These are phyloP conservation scores for Podochytrium sp. DNA, from an alignment of 192 early-diverging fungal species.

Conservation along the genomic window DNA sequence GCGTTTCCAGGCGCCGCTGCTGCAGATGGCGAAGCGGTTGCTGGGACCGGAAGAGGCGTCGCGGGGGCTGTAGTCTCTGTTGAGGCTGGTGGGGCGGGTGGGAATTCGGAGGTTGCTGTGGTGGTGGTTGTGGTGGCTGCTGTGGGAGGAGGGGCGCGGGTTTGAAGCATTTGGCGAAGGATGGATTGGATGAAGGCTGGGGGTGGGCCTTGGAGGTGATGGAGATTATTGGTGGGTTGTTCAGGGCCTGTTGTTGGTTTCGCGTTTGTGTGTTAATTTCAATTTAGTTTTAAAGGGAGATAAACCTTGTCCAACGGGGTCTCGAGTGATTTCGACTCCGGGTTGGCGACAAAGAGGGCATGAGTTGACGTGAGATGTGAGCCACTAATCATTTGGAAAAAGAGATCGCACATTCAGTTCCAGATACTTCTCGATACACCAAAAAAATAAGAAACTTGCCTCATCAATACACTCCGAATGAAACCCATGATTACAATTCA, in stretches of 20 bases:
- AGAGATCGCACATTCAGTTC: no score
- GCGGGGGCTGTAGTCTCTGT: background rate
- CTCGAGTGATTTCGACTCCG: conserved; percentile 32
- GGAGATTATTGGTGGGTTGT: background rate
- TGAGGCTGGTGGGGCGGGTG: background rate
- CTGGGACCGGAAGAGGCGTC: background rate
- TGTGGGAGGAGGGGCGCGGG: background rate
- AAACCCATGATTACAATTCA: conserved; percentile 53
- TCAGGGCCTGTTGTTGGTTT: background rate
- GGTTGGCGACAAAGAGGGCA: conserved; percentile 50
- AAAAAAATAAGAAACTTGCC: background rate
- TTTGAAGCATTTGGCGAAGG: background rate
- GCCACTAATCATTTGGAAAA: no score
- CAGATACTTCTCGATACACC: background rate
- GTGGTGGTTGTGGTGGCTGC: background rate
- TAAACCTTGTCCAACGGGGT: conserved; percentile 2
- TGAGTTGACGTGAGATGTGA: conserved; percentile 42
- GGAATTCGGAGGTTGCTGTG: background rate
- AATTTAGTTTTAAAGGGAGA: background rate
- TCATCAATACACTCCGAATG: conserved; percentile 53
- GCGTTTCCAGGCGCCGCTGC: background rate
- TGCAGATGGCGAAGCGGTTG: background rate
- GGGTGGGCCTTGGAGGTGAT: background rate
- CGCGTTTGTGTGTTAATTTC: background rate
- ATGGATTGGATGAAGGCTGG: background rate